These are phyloP conservation scores for Punctularia strigosozonata DNA, from an alignment of 768 basidiomycete genomes.

Conservation along the genomic window DNA sequence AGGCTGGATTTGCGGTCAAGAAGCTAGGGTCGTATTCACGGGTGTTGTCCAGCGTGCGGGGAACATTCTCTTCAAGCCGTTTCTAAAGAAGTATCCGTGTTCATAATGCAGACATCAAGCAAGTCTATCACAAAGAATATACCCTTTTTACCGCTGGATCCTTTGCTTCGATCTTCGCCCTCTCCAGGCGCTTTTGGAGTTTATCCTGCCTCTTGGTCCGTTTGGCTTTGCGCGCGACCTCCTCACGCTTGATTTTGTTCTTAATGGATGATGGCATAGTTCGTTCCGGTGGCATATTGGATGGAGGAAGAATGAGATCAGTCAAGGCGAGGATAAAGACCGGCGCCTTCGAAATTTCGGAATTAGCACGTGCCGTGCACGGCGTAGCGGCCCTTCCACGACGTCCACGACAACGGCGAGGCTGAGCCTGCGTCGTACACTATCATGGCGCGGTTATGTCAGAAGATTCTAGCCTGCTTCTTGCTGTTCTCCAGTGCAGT, in stretches of 20 bases:
- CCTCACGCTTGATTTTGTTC: slow-evolving; percentile 84
- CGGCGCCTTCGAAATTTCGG: background rate
- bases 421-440: background rate
- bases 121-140: slow-evolving; percentile 7
- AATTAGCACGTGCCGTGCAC: too few species aligned
- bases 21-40: slow-evolving; percentile 73
- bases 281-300: slow-evolving; percentile 15
- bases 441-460: slow-evolving; percentile 10
- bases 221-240: slow-evolving; percentile 60
- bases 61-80: slow-evolving; percentile 77
- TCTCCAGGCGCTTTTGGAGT: slow-evolving; percentile 67
- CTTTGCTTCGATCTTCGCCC: slow-evolving; percentile 62
- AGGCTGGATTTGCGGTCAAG: slow-evolving; percentile 29
- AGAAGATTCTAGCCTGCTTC: slow-evolving; percentile 22
- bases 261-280: slow-evolving; percentile 61
- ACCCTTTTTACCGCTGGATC: slow-evolving; percentile 77
- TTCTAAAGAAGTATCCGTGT: slow-evolving; percentile 31
- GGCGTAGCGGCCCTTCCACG: background rate
- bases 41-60: slow-evolving; percentile 87
- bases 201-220: slow-evolving; percentile 72
- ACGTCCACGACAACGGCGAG: background rate
- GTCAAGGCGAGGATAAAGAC: too few species aligned
- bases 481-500: slow-evolving; percentile 31
- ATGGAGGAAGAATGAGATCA: too few species aligned
- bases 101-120: too few species aligned